phyloP scores from a whole-genome alignment of 1,284 basidiomycete species.

The Leccinum laetum region DNA sequence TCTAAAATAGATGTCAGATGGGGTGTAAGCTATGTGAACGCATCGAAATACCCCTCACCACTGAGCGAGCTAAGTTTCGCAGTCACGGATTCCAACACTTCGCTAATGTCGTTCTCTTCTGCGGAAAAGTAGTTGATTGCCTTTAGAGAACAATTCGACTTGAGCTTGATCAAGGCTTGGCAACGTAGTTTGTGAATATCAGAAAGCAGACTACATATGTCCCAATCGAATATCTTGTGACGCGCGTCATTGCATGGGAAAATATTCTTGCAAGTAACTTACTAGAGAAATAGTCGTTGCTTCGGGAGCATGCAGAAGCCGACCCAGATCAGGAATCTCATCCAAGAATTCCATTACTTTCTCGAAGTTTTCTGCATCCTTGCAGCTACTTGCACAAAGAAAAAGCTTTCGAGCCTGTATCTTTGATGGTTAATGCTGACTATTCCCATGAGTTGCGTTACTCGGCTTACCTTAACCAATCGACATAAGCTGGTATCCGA shows the following conservation, averaged over 20 bases:
- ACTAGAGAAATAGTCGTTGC: not conserved
- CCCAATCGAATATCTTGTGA: conserved; percentile 12
- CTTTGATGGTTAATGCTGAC: not conserved
- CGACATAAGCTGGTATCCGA: not conserved
- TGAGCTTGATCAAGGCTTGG: not conserved
- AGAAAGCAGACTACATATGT: not conserved
- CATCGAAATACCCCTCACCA: too few species aligned
- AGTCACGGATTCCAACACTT: too few species aligned
- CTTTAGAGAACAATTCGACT: not conserved
- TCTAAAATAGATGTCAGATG: too few species aligned
- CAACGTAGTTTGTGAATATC: conserved; percentile 12
- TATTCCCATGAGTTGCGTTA: not conserved
- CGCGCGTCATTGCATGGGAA: not conserved
- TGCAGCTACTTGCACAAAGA: not conserved
- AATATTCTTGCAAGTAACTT: not conserved
- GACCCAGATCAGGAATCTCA: conserved; percentile 4
- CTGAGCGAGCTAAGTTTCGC: too few species aligned
- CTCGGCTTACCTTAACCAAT: not conserved
- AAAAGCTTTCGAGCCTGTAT: not conserved
- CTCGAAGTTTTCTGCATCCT: not conserved
- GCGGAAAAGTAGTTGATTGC: not conserved
- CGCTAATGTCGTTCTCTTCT: too few species aligned
- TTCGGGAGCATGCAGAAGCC: conserved; percentile 7
- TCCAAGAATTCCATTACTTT: not conserved
- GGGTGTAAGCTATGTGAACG: too few species aligned